Evolutionary conservation across 345 rosid species (phyloP).

Genomic region (Draba incana): DNA sequence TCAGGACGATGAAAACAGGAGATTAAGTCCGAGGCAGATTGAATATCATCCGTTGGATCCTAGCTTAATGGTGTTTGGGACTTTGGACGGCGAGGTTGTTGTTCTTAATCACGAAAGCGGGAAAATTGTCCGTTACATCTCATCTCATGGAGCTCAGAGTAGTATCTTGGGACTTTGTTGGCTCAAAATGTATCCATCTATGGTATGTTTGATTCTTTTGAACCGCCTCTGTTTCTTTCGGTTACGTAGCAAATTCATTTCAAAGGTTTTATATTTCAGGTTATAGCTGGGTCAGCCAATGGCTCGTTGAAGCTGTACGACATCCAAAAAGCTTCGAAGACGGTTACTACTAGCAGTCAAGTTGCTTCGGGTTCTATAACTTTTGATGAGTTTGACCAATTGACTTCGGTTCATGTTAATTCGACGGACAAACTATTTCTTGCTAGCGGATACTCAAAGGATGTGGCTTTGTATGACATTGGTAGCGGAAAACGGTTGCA

Average conservation of each 20-base stretch:
- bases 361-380: constrained; percentile 51
- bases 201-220: constrained; percentile 47
- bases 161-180: constrained; percentile 95
- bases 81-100: constrained; percentile 92
- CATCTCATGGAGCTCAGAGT: constrained; percentile 74
- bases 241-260: constrained; percentile 3
- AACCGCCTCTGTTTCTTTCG: neutral
- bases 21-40: constrained; percentile 88
- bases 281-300: constrained; percentile 93
- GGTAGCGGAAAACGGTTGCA: constrained; percentile 69
- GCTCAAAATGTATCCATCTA: constrained; percentile 82
- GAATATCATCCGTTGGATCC: constrained; percentile 88
- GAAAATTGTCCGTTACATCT: constrained; percentile 70
- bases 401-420: constrained; percentile 92
- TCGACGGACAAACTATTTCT: constrained; percentile 86
- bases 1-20: constrained; percentile 48
- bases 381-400: constrained; percentile 86
- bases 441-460: constrained; percentile 90
- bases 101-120: constrained; percentile 86
- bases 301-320: constrained; percentile 85
- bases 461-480: constrained; percentile 87
- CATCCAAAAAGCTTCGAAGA: constrained; percentile 53
- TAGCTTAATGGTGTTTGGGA: constrained; percentile 84
- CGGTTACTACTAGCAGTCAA: constrained; percentile 40
- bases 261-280: constrained; percentile 50